Percentiles rank a stretch among this genome's conserved stretches.
Evolutionary conservation across 1,284 basidiomycete genomes (phyloP).

Genomic region (Cryptococcus sp.): DNA sequence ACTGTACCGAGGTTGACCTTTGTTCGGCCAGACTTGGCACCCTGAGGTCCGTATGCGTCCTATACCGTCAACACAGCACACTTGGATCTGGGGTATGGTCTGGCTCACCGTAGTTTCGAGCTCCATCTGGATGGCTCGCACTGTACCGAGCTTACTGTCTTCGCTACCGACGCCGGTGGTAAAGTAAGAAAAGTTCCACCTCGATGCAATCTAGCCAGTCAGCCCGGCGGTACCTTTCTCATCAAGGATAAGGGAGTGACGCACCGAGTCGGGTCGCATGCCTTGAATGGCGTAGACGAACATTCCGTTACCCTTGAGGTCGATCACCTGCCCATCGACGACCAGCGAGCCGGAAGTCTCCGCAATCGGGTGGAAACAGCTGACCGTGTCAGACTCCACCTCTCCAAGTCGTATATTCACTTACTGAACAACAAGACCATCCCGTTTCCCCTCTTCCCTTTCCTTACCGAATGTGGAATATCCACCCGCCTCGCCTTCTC

Average conservation of each 20-base stretch:
- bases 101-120: slow-evolving; percentile 70
- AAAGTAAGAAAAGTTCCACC: slow-evolving; percentile 97
- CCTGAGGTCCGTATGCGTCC: slow-evolving; percentile 65
- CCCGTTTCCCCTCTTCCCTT: slow-evolving; percentile 52
- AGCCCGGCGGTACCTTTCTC: neutral
- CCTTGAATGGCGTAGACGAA: slow-evolving; percentile 97
- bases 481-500: slow-evolving; percentile 79
- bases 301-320: slow-evolving; percentile 75
- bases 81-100: neutral
- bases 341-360: slow-evolving; percentile 66
- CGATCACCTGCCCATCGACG: slow-evolving; percentile 61
- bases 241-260: slow-evolving; percentile 6
- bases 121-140: slow-evolving; percentile 91
- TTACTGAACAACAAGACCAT: slow-evolving; percentile 79
- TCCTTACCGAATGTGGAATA: slow-evolving; percentile 84
- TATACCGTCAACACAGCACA: slow-evolving; percentile 10
- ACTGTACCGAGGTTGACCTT: slow-evolving; percentile 71
- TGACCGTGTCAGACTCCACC: slow-evolving; percentile 7
- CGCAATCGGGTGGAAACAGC: slow-evolving; percentile 79
- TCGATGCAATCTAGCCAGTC: slow-evolving; percentile 60
- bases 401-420: slow-evolving; percentile 5
- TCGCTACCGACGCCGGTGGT: slow-evolving; percentile 53
- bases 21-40: slow-evolving; percentile 69
- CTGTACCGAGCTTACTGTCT: slow-evolving; percentile 58
- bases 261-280: slow-evolving; percentile 84